Evolutionary conservation across 495 filamentous ascomycete genomes (phyloP).

Genomic region (Talaromyces ruber): DNA sequence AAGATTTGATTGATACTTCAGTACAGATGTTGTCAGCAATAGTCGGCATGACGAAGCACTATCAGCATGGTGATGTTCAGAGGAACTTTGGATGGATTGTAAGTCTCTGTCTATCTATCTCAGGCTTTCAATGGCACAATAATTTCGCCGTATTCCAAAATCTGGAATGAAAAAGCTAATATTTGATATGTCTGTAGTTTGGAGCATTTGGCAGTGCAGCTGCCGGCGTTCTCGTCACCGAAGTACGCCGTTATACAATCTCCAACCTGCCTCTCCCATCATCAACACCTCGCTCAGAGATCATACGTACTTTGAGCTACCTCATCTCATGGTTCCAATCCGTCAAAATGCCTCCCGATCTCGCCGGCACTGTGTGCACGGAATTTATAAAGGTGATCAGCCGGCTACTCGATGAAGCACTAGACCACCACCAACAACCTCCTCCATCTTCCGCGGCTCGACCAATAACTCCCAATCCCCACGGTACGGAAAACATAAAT

Average conservation of each 20-base stretch:
- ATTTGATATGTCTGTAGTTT: neutral
- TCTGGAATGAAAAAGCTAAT: neutral
- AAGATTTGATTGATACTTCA: constrained; percentile 32
- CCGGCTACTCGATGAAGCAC: constrained; percentile 7
- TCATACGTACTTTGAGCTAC: constrained; percentile 9
- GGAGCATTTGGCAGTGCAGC: constrained; percentile 7
- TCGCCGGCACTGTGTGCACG: neutral
- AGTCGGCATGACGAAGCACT: constrained; percentile 16
- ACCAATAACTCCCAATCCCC: neutral
- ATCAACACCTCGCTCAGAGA: constrained; percentile 4
- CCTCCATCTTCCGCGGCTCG: neutral
- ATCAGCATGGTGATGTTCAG: neutral
- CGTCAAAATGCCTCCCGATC: neutral
- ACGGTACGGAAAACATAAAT: neutral
- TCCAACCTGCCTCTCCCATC: constrained; percentile 5
- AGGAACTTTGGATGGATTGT: constrained; percentile 8
- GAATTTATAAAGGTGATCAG: constrained; percentile 8
- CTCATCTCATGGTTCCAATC: constrained; percentile 8
- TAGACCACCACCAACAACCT: constrained; percentile 4
- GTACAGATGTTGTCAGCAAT: constrained; percentile 31
- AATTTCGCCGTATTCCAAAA: neutral
- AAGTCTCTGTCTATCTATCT: neutral
- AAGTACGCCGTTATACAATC: constrained; percentile 6
- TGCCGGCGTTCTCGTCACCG: constrained; percentile 9
- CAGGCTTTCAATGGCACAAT: neutral